Base-by-base conservation (phyloP, 768 basidiomycete genomes). In the Termitomyces sp. region DNA sequence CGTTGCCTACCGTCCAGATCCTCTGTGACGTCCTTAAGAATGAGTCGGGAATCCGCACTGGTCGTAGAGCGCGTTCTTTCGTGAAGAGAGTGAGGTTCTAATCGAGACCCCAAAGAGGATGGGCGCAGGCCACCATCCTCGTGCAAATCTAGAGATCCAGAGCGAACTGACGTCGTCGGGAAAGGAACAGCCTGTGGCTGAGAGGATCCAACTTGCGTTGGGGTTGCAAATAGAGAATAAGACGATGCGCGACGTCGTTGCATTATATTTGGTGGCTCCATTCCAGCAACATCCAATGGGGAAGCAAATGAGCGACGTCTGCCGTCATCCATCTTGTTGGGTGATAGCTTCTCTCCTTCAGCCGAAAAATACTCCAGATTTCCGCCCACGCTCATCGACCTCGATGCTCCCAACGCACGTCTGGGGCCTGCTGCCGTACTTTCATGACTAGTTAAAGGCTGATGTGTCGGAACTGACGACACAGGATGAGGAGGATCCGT, bases 321-420 rank as follows among this genome's bases (percentile, higher is more conserved):
- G n/a, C 44, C 48, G 20, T 69, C 69, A 58, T 70, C 74, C 61
- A 68, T 71, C 18, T 45, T 69, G 58, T 40, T 73, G 35, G 65
- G 61, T 5, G 79, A 81, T 52, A 50, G 46, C 12, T 32, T 60
- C 64, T 61, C 67, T 24, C 67, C 63, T 49, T 72, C 70, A n/a
- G 63, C 56, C 16, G 69, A 71, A 54, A 76, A 67, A 64, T 82
- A 78, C 42, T 86, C 87, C 52, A 88, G 69, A 59, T 84, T 77
- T 2, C 89, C 88, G 15, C 76, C 78, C 58, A 88, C 75, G 68
- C 90, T 93, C 76, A 86, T 79, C 20, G 90, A 84, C 58, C 89
- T 80, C 18, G 83, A 74, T 24, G 78, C 79, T 48, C 81, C 73
- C 32, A 78, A 61, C 12, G 75, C 77, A 40, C 75, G 77, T 59